phyloP scores from a whole-genome alignment of 441 rosid genomes.

The Erodium trifolium region DNA sequence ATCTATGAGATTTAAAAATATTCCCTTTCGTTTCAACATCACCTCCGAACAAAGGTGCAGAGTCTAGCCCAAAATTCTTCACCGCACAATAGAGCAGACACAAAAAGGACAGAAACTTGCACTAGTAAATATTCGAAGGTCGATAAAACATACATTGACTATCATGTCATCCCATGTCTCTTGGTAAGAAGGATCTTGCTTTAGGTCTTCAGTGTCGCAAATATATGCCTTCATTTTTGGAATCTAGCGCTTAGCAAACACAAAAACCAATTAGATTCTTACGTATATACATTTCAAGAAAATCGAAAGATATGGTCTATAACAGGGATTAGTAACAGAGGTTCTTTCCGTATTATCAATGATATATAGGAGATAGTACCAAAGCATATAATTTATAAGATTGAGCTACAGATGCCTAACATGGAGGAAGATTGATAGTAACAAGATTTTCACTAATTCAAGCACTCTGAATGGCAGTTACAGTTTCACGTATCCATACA shows the following conservation, averaged over 20 bases:
- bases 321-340: neutral
- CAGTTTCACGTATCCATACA: conserved; percentile 1
- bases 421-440: neutral
- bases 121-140: conserved; percentile 14
- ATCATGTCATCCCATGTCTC: conserved; percentile 99
- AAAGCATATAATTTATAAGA: neutral
- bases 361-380: no score
- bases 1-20: neutral
- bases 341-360: neutral
- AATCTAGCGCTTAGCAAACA: conserved; percentile 95
- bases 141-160: conserved; percentile 53
- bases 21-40: neutral
- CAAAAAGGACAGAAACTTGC: neutral
- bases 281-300: conserved; percentile 12
- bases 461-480: neutral
- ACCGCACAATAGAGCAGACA: conserved; percentile 11
- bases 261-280: conserved; percentile 46
- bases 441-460: conserved; percentile 1
- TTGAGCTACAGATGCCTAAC: neutral
- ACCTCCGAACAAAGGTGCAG: conserved; percentile 4
- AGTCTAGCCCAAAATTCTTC: neutral
- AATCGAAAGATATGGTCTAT: neutral
- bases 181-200: conserved; percentile 83
- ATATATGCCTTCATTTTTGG: conserved; percentile 99
- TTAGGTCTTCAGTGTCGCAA: conserved; percentile 89